Evolutionary conservation across 164 flowering plant species (phyloP), one percentile per base, ranked within the genome.

Genomic region (Cinnamomum chago): DNA sequence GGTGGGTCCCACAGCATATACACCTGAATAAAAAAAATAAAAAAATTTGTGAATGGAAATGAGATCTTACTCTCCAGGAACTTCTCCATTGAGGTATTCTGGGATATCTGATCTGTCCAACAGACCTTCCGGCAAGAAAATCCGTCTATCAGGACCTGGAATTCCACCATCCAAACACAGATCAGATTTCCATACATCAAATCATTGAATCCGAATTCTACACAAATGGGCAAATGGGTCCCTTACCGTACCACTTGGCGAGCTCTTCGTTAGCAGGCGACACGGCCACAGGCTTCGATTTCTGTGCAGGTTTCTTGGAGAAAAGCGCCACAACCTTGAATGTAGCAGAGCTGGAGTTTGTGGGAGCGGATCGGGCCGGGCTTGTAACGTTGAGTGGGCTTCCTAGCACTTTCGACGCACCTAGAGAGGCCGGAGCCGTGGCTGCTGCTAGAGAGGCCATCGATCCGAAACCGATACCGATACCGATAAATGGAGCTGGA

Each of bases 181-280:
- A 15, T 14, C 17, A 55, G 60, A 20, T 20, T 15, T 55, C 6
- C 20, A 5, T 55, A 13, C 58, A 52, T 14, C 17, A 55, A 64
- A 25, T 24, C 23, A 27, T 64, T 33, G 67, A 13, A 15, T 10
- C 33, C 35, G 30, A 55, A 14, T 13, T 55, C n/a, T 18, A 13
- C 60, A 17, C 28, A 7, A 30, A 27, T 66, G 11, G 68, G 17
- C 18, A 14, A 15, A 55, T 67, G 18, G 23, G 35, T 0, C 3
- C 82, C 98, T 81, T 68, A 94, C 98, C 99, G 58, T 95, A 95
- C 99, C 99, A 95, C 98, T 93, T 95, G 88, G 99, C 94, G 83
- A 95, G 99, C 89, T 95, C 99, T 3, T 95, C 99, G 78, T 77
- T 70, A 3, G 65, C 81, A 0, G 97, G 86, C 22, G 88, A 33